phyloP scores from a whole-genome alignment of 228 moss, liverwort and hornwort species.

The Sphagnum magellanicum region DNA sequence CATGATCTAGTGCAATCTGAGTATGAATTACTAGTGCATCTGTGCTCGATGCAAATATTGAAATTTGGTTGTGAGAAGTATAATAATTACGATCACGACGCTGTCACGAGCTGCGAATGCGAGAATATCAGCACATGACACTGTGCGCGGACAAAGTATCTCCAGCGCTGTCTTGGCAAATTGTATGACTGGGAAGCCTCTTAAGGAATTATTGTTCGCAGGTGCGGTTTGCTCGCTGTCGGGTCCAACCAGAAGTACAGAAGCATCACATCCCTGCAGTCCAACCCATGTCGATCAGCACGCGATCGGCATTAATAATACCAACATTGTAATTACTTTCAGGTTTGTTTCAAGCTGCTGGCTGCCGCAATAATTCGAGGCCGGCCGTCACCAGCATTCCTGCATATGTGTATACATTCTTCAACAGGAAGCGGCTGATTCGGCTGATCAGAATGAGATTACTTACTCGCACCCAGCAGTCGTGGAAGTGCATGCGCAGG shows the following conservation, averaged over 20 bases:
- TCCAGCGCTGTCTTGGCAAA: slow-evolving; percentile 2
- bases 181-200: slow-evolving; percentile 1
- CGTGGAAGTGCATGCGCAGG: slow-evolving; percentile 19
- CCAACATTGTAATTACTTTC: background rate
- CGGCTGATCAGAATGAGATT: too few relatives aligned
- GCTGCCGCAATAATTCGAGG: too few relatives aligned
- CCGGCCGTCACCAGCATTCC: too few relatives aligned
- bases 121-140: slow-evolving; percentile 6
- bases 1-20: background rate
- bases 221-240: background rate
- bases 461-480: slow-evolving; percentile 1
- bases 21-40: too few relatives aligned
- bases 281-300: background rate
- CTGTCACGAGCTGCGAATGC: slow-evolving; percentile 3
- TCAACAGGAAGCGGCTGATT: too few relatives aligned
- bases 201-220: background rate
- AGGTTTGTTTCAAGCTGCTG: too few relatives aligned
- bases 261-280: background rate
- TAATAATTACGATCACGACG: too few relatives aligned
- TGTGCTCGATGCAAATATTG: too few relatives aligned
- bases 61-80: too few relatives aligned
- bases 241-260: background rate
- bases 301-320: background rate
- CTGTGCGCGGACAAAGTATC: background rate
- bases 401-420: too few relatives aligned